Base-by-base conservation (phyloP, 768 basidiomycete species). In the Tubosaeta brunneosetosa region DNA sequence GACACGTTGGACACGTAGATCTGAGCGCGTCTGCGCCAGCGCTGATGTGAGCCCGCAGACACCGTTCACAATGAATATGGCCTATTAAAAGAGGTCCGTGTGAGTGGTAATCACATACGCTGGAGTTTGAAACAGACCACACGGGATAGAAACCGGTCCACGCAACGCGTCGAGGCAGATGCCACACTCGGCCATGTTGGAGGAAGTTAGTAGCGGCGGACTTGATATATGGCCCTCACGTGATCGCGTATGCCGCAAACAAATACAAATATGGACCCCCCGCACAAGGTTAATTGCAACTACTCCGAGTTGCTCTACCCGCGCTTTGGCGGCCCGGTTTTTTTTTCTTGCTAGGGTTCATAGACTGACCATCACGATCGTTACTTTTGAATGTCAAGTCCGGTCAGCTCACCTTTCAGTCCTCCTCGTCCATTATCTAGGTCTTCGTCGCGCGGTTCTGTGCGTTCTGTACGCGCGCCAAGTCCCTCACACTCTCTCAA, bases 61-160 rank as follows among this genome's bases (percentile, higher is more conserved):
- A 87, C 42, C 76, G 73, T 49, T 76, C 73, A 65, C 85, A 86
- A 63, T 84, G 85, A 37, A 86, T 70, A 59, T 87, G 85, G 13
- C 85, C 85, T 86, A 29, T 27, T 32, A 41, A 17, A 38, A 17
- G 17, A 27, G n/a, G 29, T 11, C 5, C 29, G 31, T 26, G 38
- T 58, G 26, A 65, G 46, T 25, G 2, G 14, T 33, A 49, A 8
- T 6, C n/a, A 29, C 6, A 50, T 22, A 42, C 49, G 27, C 41
- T 19, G 31, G 4, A 41, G 3, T 25, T 6, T 5, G 29, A 22
- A 6, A 50, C 80, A 49, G 59, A 86, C 85, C 85, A 64, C 85
- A 87, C 37, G 85, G 84, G 1, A 84, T 60, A 11, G 77, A 77
- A 3, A 83, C 80, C 1, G 85, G 85, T 29, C 65, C 74, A 31